Percentiles rank a stretch among this genome's conserved stretches.
Conservation (phyloP, 1,284 basidiomycete species). For the Hortiboletus rubellus region DNA sequence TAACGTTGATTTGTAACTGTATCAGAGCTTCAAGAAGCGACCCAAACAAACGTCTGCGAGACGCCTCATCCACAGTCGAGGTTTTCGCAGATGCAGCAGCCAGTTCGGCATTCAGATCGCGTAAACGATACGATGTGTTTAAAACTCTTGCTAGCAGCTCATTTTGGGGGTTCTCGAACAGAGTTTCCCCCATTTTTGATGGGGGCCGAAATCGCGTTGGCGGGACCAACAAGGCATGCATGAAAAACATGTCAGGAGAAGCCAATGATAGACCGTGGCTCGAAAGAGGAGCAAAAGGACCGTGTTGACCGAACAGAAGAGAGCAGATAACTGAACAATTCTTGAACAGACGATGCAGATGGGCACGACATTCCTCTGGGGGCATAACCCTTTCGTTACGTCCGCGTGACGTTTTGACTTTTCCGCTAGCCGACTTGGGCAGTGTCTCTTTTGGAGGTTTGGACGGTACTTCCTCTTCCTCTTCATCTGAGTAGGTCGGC, state of each 20-base stretch:
- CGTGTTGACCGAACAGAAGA: slow-evolving; percentile 92
- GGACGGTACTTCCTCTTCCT: slow-evolving; percentile 39
- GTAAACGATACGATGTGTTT: slow-evolving; percentile 77
- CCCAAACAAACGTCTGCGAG: slow-evolving; percentile 64
- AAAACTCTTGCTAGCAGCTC: slow-evolving; percentile 88
- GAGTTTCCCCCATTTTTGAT: slow-evolving; percentile 86
- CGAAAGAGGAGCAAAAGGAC: slow-evolving; percentile 70
- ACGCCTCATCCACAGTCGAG: slow-evolving; percentile 53
- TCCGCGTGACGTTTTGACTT: slow-evolving; percentile 72
- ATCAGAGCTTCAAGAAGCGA: slow-evolving; percentile 81
- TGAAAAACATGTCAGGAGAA: slow-evolving; percentile 96
- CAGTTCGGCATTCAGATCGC: slow-evolving; percentile 75
- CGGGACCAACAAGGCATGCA: slow-evolving; percentile 89
- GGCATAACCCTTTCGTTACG: slow-evolving; percentile 89
- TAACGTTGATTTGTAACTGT: slow-evolving; percentile 93
- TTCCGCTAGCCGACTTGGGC: slow-evolving; percentile 76
- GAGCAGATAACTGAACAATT: slow-evolving; percentile 84
- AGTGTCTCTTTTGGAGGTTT: slow-evolving; percentile 27
- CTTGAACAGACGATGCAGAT: slow-evolving; percentile 85
- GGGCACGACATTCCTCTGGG: slow-evolving; percentile 90
- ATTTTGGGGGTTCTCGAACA: slow-evolving; percentile 98
- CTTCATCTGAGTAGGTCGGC: slow-evolving; percentile 47
- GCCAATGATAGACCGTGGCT: slow-evolving; percentile 59
- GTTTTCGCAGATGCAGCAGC: slow-evolving; percentile 62
- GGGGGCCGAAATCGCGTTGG: slow-evolving; percentile 97